These are phyloP conservation scores for Pseudoscleropodium purum DNA, from an alignment of 225 moss, liverwort and hornwort species.

Conservation along the genomic window DNA sequence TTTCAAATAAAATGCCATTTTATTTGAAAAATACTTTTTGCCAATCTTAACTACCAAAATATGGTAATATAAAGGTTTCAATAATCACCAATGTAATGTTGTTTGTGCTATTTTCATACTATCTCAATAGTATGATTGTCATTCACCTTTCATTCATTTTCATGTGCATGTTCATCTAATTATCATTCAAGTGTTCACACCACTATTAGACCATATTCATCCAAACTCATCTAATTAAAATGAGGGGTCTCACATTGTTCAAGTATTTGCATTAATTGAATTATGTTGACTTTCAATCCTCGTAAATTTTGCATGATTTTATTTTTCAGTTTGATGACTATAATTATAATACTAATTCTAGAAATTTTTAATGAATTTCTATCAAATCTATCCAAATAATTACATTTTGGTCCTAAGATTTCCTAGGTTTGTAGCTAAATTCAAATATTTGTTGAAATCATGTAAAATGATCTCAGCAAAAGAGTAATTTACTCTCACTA, in stretches of 20 bases:
- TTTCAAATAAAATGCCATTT: neutral
- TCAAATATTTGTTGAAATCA: neutral
- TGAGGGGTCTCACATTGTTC: neutral
- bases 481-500: neutral
- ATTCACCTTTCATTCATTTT: neutral
- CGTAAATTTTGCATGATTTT: neutral
- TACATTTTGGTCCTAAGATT: neutral
- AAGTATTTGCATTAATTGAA: neutral
- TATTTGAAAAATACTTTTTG: neutral
- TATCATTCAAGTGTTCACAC: neutral
- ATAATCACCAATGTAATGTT: neutral
- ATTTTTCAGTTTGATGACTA: neutral
- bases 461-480: fast-evolving
- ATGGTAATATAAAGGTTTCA: neutral
- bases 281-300: neutral
- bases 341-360: neutral
- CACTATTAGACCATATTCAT: neutral
- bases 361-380: neutral
- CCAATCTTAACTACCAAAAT: fast-evolving
- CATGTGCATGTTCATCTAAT: neutral
- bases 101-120: neutral
- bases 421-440: neutral
- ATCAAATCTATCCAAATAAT: neutral
- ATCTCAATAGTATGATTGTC: neutral
- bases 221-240: neutral